Conservation (phyloP, 768 basidiomycete genomes). For the Pleurotus pulmonarius region DNA sequence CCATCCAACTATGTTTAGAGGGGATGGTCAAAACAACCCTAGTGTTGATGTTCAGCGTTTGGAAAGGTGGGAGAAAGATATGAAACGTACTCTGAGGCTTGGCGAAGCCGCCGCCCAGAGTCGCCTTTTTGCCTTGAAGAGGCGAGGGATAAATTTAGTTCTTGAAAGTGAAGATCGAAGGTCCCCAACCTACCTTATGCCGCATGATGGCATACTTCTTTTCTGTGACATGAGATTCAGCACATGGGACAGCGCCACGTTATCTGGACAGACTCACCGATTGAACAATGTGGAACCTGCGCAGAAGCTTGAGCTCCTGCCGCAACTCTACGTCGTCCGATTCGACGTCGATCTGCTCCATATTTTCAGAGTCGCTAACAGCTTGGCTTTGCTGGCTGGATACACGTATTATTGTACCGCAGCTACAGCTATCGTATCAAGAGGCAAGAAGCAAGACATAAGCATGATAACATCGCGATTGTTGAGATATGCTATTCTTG, state of each 20-base stretch:
- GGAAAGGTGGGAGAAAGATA: neutral
- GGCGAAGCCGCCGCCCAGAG: neutral
- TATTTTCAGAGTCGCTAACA: neutral
- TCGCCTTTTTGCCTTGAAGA: no score
- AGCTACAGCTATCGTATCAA: neutral
- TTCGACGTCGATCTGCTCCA: neutral
- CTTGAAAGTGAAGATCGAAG: no score
- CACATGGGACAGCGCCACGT: no score
- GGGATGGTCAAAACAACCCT: conserved; percentile 5
- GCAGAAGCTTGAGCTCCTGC: neutral
- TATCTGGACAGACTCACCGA: neutral
- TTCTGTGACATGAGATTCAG: no score
- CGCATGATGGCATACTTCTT: no score
- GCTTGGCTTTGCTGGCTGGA: neutral
- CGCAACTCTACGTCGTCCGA: neutral
- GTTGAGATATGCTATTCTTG: neutral
- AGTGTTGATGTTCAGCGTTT: neutral
- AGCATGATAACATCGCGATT: no score
- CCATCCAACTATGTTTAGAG: conserved; percentile 5
- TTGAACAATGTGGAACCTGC: neutral
- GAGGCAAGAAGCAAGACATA: neutral
- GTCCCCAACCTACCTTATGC: no score
- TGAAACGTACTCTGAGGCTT: neutral
- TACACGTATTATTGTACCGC: neutral
- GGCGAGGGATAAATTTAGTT: no score